A percentile compares a stretch with the other conserved stretches of the same genome.
Conservation (phyloP, 2,329 filamentous ascomycete species). For the Colletotrichum magnum region DNA sequence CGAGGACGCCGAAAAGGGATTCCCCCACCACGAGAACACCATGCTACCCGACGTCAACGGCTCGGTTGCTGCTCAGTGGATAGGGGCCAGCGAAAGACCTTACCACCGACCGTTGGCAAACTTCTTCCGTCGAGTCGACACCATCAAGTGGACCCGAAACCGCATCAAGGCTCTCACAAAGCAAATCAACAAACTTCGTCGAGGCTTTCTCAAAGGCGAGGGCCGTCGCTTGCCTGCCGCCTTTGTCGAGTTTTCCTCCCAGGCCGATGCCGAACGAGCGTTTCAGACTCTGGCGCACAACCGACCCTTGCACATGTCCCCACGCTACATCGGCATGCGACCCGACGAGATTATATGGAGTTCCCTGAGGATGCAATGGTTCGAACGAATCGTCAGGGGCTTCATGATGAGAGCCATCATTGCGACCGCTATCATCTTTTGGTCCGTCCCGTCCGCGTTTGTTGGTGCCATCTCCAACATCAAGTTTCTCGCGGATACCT, state of each 20-base stretch:
- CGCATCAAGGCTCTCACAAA: conserved; percentile 56
- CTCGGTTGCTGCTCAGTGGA: conserved; percentile 79
- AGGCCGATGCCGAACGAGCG: conserved; percentile 87
- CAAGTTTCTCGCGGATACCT: conserved; percentile 72
- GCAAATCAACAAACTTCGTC: conserved; percentile 73
- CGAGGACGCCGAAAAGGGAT: conserved; percentile 41
- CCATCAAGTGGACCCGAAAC: conserved; percentile 88
- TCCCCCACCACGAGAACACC: conserved; percentile 47
- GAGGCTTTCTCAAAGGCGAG: conserved; percentile 71
- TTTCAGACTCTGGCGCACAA: conserved; percentile 88
- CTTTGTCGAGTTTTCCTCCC: conserved; percentile 92
- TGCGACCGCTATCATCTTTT: conserved; percentile 85
- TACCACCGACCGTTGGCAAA: conserved; percentile 77
- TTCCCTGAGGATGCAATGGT: conserved; percentile 79
- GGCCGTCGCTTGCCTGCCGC: conserved; percentile 78
- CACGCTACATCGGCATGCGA: conserved; percentile 84
- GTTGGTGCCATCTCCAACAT: conserved; percentile 91
- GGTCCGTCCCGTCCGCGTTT: conserved; percentile 81
- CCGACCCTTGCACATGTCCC: conserved; percentile 85
- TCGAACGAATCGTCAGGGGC: conserved; percentile 80
- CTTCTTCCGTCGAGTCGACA: conserved; percentile 91
- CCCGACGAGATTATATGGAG: conserved; percentile 90
- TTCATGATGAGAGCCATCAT: conserved; percentile 77
- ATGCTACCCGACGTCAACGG: conserved; percentile 58
- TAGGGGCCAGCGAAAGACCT: conserved; percentile 80